A percentile compares a stretch with the other conserved stretches of the same genome.
Evolutionary conservation across 139 green algal species (phyloP).

Genomic region (Coelastrella sp.): DNA sequence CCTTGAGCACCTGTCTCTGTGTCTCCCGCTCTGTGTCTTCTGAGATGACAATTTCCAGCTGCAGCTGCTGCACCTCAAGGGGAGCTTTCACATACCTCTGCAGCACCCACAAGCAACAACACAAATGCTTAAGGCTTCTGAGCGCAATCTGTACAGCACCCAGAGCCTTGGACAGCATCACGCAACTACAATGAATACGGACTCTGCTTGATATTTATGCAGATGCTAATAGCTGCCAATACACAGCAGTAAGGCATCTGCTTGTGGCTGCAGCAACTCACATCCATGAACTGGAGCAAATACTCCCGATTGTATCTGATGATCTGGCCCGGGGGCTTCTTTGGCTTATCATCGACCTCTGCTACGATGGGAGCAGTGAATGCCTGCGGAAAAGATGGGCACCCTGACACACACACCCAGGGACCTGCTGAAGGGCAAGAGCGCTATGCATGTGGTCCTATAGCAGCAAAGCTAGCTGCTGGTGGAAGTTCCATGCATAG

Average conservation of each 20-base stretch:
- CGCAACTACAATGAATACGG: background rate
- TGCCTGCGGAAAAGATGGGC: background rate
- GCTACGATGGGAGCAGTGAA: slow-evolving; percentile 31
- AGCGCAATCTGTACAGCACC: no score
- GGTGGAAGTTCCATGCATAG: background rate
- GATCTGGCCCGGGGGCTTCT: slow-evolving; percentile 67
- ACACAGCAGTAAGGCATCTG: background rate
- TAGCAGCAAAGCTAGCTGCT: background rate
- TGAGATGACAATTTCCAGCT: slow-evolving; percentile 76
- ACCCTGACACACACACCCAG: background rate
- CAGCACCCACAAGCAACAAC: background rate
- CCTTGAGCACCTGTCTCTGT: slow-evolving; percentile 68
- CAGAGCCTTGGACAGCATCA: background rate
- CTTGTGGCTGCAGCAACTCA: slow-evolving; percentile 40
- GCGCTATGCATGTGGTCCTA: background rate
- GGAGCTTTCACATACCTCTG: slow-evolving; percentile 75
- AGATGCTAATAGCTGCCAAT: background rate
- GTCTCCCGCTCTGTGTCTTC: slow-evolving; percentile 71
- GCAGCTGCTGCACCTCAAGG: slow-evolving; percentile 69
- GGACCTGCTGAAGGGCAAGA: background rate
- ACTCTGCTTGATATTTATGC: background rate
- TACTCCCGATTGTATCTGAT: slow-evolving; percentile 78
- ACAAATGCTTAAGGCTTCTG: no score
- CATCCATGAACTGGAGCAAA: slow-evolving; percentile 82
- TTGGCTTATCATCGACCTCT: slow-evolving; percentile 57